phyloP scores from a whole-genome alignment of 179 eudicot genomes.

The Patellifolia procumbens region DNA sequence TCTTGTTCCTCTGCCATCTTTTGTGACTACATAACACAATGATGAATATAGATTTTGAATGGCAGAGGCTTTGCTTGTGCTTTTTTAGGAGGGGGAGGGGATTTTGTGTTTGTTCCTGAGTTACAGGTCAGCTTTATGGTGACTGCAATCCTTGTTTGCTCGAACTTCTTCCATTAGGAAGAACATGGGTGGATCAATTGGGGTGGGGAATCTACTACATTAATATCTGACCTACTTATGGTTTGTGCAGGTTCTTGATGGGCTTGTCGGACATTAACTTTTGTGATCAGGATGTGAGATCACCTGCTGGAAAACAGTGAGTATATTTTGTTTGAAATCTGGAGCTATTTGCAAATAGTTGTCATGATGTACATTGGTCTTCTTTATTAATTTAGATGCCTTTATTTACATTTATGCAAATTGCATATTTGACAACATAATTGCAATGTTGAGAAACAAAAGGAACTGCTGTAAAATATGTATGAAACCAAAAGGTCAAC shows the following conservation, averaged over 20 bases:
- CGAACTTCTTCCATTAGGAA: not conserved
- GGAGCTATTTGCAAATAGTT: not conserved
- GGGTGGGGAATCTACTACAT: not conserved
- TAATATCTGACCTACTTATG: conserved; percentile 12
- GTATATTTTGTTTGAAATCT: not conserved
- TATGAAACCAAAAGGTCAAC: not conserved
- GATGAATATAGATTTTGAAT: no score
- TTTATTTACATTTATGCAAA: not conserved
- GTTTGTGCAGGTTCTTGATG: conserved; percentile 49
- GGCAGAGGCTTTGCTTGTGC: no score
- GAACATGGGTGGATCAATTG: not conserved
- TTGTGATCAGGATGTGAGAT: conserved; percentile 18
- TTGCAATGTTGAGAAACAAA: not conserved
- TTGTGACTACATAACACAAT: no score
- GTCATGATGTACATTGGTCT: not conserved
- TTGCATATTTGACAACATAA: not conserved
- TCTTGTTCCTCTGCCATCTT: no score
- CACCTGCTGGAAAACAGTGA: conserved; percentile 12
- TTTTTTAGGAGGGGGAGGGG: no score
- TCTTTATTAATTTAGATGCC: not conserved
- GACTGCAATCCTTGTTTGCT: no score
- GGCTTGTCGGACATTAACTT: conserved; percentile 31
- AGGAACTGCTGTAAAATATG: not conserved
- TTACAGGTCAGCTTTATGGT: no score
- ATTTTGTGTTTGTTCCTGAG: no score